Evolutionary conservation across 2,329 filamentous ascomycete species (phyloP), one percentile per base, ranked within the genome.

Genomic region (Pseudogymnoascus sp.): DNA sequence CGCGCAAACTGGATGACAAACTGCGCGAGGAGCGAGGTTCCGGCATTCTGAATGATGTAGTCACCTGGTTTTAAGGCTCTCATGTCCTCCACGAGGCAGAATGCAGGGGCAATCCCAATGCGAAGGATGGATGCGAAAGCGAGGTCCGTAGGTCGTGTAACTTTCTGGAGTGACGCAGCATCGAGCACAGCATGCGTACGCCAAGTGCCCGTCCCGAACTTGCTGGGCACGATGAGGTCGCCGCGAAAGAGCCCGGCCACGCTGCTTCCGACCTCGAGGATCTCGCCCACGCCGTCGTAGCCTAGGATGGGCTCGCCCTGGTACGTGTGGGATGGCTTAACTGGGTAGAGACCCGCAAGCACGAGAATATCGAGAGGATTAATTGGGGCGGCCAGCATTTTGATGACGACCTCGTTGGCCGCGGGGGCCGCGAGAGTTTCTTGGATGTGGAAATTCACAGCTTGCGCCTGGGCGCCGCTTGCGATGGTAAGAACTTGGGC

Each of bases 1-100:
- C 61, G 63, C 11, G 68, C 69, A 35, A 71, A 70, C 42, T 71
- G 69, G 31, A 64, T 60, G 13, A 69, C 65, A 53, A 71, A 60
- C 31, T 69, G 69, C 7, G 68, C 65, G 21, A 71, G 63, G 28
- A 64, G 64, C 2, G 62, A 60, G 3, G 65, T 61, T 17, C 62
- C 69, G 2, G 67, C 68, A 59, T 71, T 71, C 33, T 68, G 68
- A 35, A 71, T 64, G 38, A 71, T 66, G 63, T 65, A 70, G 44
- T 72, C 69, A n/a, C 70, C 69, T 0, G 65, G 67, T 59, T 62
- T 61, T 26, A 71, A 65, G 19, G 61, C 28, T 2, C 33, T 44
- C 64, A 69, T 65, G 38, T 69, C 65, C 61, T 71, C 69, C 38
- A 70, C 62, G 6, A 71, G 63, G 19, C 69, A 64, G 62, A 65